Base-by-base conservation (phyloP, 2,329 filamentous ascomycete species). In the Aureobasidium uvarum region DNA sequence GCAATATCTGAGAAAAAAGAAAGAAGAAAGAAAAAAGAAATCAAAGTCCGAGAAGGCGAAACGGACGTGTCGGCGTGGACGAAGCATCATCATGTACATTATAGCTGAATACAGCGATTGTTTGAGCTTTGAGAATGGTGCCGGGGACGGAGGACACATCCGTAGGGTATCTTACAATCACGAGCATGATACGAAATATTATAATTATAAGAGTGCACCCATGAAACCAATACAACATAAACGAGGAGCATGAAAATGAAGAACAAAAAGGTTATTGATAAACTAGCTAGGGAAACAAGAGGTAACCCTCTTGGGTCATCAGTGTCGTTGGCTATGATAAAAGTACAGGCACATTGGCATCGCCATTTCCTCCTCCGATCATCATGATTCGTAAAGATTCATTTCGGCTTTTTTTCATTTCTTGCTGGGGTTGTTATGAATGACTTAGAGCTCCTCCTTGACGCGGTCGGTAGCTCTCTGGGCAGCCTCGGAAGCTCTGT, bases 361-460 rank as follows among this genome's bases (percentile, higher is more conserved):
- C 56, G 43, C 39, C 41, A 48, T 48, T 18, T 63, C 48, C 48
- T 63, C 60, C 48, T 54, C 38, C 36, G 20, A 25, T 63, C 48
- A 54, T 63, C 60, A 45, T 63, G 60, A 63, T 63, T 63, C 60
- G 39, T 63, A 63, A 54, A 63, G 48, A 45, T 63, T 63, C 60
- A 63, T 63, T 10, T 38, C 38, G 43, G 25, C 41, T 60, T 48
- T 60, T 48, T 48, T 60, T 36, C 39, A n/a, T n/a, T 50, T 33
- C 14, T 50, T 54, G 33, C 46, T 63, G 46, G 36, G 48, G 18
- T 52, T 48, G 36, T 31, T 52, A 23, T 43, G 16, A n/a, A 54
- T 18, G 45, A 41, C 62, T 68, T 80, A 81, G 77, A 81, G 78
- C 75, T 81, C 79, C 67, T 80, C 72, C 76, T 80, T 80, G 69